phyloP scores from a whole-genome alignment of 2,329 filamentous ascomycete genomes.

The Aspergillus bombycis region DNA sequence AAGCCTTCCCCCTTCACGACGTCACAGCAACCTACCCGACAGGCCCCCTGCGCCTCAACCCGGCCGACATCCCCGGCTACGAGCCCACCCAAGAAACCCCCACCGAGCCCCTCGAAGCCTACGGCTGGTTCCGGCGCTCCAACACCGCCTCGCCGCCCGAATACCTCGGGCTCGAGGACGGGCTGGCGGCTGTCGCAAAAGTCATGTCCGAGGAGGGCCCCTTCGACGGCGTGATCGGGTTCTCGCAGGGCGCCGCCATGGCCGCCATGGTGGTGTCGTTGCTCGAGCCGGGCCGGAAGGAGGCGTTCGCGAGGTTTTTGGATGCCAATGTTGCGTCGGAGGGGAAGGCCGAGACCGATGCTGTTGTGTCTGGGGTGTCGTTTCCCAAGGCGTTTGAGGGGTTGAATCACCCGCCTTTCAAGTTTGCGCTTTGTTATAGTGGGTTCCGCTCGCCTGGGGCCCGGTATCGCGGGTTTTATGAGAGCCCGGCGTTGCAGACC shows the following conservation, averaged over 20 bases:
- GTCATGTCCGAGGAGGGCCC: constrained; percentile 66
- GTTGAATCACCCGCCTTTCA: constrained; percentile 57
- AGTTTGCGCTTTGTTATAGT: constrained; percentile 76
- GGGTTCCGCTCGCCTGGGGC: constrained; percentile 71
- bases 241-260: constrained; percentile 76
- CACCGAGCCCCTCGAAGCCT: constrained; percentile 65
- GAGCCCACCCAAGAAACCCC: constrained; percentile 39
- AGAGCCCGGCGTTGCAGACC: constrained; percentile 70
- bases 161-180: constrained; percentile 72
- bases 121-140: constrained; percentile 78
- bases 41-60: constrained; percentile 64
- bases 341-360: constrained; percentile 17
- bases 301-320: constrained; percentile 52
- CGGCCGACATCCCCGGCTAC: constrained; percentile 72
- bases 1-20: constrained; percentile 67
- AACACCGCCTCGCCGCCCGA: constrained; percentile 62
- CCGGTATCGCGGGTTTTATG: constrained; percentile 70
- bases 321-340: constrained; percentile 22
- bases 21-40: constrained; percentile 70
- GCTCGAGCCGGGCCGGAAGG: constrained; percentile 59
- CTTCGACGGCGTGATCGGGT: constrained; percentile 78
- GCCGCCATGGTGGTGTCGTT: constrained; percentile 73
- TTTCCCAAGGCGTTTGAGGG: constrained; percentile 56
- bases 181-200: constrained; percentile 65
- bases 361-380: constrained; percentile 46